A percentile compares a stretch with the other conserved stretches of the same genome.
These are phyloP conservation scores for Xanthoceras sorbifolium DNA, from an alignment of 345 rosid genomes.

Conservation along the genomic window DNA sequence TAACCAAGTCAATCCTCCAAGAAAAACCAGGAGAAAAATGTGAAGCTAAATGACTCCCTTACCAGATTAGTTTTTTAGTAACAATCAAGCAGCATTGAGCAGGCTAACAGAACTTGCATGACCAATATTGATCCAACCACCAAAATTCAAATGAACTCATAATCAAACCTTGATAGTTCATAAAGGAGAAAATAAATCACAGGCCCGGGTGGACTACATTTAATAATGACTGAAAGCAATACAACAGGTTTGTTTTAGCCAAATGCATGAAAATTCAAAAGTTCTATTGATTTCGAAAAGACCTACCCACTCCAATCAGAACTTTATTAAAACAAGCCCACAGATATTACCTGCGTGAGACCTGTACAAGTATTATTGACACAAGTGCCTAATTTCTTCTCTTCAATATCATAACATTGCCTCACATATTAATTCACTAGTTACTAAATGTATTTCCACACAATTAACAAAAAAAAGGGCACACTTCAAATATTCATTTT, in stretches of 20 bases:
- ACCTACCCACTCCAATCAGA: neutral
- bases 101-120: neutral
- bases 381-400: neutral
- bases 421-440: neutral
- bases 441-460: neutral
- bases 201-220: neutral
- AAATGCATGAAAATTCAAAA: neutral
- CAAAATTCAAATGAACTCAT: neutral
- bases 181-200: neutral
- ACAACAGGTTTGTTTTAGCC: neutral
- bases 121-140: neutral
- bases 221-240: neutral
- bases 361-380: neutral
- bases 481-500: neutral
- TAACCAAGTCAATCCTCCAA: neutral
- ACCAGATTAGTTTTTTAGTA: neutral
- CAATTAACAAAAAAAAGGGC: neutral
- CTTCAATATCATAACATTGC: neutral
- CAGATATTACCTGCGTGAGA: neutral
- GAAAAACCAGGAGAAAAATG: neutral
- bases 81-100: neutral
- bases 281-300: neutral
- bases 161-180: neutral
- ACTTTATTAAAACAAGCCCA: neutral
- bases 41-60: neutral